A percentile compares a stretch with the other conserved stretches of the same genome.
These are phyloP conservation scores for Nothophytophthora sp. DNA, from an alignment of 352 stramenopile species.

Conservation along the genomic window DNA sequence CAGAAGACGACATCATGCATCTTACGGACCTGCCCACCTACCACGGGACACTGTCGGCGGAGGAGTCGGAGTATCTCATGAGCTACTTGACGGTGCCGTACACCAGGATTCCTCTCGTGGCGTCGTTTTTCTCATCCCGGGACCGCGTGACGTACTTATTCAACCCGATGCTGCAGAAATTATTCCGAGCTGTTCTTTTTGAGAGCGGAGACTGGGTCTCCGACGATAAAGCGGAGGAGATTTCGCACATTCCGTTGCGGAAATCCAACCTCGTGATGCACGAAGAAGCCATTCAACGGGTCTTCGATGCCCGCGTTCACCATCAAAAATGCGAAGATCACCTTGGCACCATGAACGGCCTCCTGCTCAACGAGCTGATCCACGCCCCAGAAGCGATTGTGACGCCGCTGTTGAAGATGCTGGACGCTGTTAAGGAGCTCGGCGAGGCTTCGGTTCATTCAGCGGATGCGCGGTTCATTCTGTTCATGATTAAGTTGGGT, in stretches of 20 bases:
- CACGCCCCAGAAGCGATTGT: slow-evolving; percentile 93
- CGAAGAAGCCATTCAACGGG: slow-evolving; percentile 77
- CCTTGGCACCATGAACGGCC: slow-evolving; percentile 95
- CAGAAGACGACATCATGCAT: slow-evolving; percentile 98
- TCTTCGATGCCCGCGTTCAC: slow-evolving; percentile 69
- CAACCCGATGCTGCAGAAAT: slow-evolving; percentile 74
- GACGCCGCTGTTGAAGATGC: slow-evolving; percentile 75
- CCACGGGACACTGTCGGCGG: slow-evolving; percentile 93
- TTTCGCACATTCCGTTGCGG: slow-evolving; percentile 74
- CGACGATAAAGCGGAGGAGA: slow-evolving; percentile 57
- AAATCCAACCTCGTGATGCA: slow-evolving; percentile 84
- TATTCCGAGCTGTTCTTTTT: slow-evolving; percentile 90
- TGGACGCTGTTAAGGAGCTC: slow-evolving; percentile 81
- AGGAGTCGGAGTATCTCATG: slow-evolving; percentile 98
- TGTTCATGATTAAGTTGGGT: slow-evolving; percentile 88
- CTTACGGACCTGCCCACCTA: slow-evolving; percentile 96
- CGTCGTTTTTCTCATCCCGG: slow-evolving; percentile 96
- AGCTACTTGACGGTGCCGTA: slow-evolving; percentile 99
- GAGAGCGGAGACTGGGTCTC: slow-evolving; percentile 88
- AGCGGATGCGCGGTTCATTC: slow-evolving; percentile 80
- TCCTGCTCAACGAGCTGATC: slow-evolving; percentile 98
- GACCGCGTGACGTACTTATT: slow-evolving; percentile 91
- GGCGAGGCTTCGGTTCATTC: slow-evolving; percentile 83
- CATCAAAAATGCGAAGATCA: slow-evolving; percentile 87
- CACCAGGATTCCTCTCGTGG: slow-evolving; percentile 96